Evolutionary conservation across 768 basidiomycete species (phyloP), one percentile per base, ranked within the genome.

Genomic region (Kwoniella shandongensis): DNA sequence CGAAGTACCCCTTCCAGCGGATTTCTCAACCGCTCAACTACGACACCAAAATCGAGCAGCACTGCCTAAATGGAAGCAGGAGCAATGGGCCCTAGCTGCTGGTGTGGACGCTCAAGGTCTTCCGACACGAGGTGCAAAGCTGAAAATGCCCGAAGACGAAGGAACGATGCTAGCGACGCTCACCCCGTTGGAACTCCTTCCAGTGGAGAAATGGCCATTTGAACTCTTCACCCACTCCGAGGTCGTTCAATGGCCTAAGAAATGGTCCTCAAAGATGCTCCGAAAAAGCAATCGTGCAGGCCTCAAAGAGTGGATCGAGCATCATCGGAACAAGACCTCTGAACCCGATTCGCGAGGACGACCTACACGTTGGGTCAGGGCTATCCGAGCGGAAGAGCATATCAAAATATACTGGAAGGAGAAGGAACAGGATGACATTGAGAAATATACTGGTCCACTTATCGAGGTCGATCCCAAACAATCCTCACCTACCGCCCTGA

Each of bases 151-250:
- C 35, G 35, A 36, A 36, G 35, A 36, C 35, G 35, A 36, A 17
- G 35, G 17, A 8, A 10, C 35, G 10, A 17, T 36, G 35, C 35
- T 8, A 36, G 8, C 17, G 35, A 36, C 35, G 35, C 8, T 36
- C 35, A 17, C 35, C 44, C n/a, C 44, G 44, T 2, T 27, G 3
- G 26, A 27, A 15, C 44, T 36, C 44, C 44, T 7, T 26, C 29
- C 2, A 35, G 2, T 55, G 54, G 54, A 47, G 32, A 12, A 46
- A 47, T 35, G n/a, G n/a, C n/a, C n/a, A n/a, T n/a, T n/a, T n/a
- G 38, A 23, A 4, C 13, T 17, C 23, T 55, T 29, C 23, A 17
- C 23, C 3, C 39, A 47, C n/a, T 38, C 22, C 7, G 44, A 55
- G 20, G 5, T 55, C 5, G 36, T 54, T 30, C 29, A 30, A 7